Conservation (phyloP, 2,329 filamentous ascomycete species). For the Nigrospora sphaerica region DNA sequence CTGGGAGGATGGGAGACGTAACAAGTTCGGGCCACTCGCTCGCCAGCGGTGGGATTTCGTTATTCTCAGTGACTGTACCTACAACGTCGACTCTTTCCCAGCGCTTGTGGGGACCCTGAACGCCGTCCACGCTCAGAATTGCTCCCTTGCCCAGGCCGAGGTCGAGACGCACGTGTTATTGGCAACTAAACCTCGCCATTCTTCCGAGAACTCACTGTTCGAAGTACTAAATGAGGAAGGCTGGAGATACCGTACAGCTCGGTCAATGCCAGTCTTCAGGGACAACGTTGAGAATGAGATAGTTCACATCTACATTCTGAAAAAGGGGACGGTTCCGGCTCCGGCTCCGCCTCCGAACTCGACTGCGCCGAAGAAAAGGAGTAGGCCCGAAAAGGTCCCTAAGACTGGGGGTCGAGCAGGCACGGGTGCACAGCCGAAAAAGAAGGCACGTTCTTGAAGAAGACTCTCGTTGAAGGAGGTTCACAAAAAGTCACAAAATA, state of each 20-base stretch:
- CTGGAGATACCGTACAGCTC: slow-evolving; percentile 36
- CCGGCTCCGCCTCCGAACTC: no score
- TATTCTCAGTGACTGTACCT: slow-evolving; percentile 54
- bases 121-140: slow-evolving; percentile 35
- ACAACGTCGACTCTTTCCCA: slow-evolving; percentile 50
- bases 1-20: slow-evolving; percentile 44
- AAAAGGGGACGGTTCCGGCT: slow-evolving; percentile 17
- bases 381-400: no score
- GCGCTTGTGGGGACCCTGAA: slow-evolving; percentile 46
- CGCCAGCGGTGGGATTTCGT: slow-evolving; percentile 42
- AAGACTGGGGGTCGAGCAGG: no score
- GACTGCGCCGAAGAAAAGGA: no score
- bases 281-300: slow-evolving; percentile 34
- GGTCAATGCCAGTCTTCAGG: slow-evolving; percentile 36
- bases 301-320: slow-evolving; percentile 47
- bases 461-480: no score
- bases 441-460: no score
- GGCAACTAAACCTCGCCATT: slow-evolving; percentile 49
- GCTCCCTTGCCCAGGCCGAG: slow-evolving; percentile 1
- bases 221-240: slow-evolving; percentile 34
- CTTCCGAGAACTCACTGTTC: slow-evolving; percentile 43
- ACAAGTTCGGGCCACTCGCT: slow-evolving; percentile 33
- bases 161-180: slow-evolving; percentile 38
- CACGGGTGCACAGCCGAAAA: no score
- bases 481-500: no score